Conservation (phyloP, 192 early-diverging fungal genomes). For the Entophlyctis luteolus region DNA sequence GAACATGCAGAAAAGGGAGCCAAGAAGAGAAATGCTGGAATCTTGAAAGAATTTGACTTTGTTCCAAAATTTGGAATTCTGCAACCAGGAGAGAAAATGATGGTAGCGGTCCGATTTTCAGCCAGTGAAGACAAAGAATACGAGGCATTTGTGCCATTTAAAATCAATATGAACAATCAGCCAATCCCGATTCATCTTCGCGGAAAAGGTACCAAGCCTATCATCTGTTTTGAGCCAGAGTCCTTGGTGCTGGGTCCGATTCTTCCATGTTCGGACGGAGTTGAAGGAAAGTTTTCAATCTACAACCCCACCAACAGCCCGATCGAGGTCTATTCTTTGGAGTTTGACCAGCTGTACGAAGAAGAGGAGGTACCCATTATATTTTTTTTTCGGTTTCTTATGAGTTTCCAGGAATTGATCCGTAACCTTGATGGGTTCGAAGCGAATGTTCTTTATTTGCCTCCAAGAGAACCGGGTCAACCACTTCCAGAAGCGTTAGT, state of each 20-base stretch:
- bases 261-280: slow-evolving; percentile 50
- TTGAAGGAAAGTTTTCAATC: slow-evolving; percentile 37
- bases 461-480: slow-evolving; percentile 46
- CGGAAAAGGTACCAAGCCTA: slow-evolving; percentile 39
- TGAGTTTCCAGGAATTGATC: slow-evolving; percentile 39
- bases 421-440: slow-evolving; percentile 36
- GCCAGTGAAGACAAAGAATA: slow-evolving; percentile 47
- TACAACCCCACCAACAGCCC: slow-evolving; percentile 48
- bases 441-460: slow-evolving; percentile 38
- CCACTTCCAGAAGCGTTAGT: slow-evolving; percentile 37
- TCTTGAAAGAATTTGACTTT: slow-evolving; percentile 48
- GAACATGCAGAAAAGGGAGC: slow-evolving; percentile 6
- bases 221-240: slow-evolving; percentile 49
- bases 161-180: slow-evolving; percentile 48
- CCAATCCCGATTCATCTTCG: slow-evolving; percentile 30
- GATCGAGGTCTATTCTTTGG: slow-evolving; percentile 50
- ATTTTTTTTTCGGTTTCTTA: background rate
- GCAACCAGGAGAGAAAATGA: slow-evolving; percentile 42
- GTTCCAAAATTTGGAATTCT: slow-evolving; percentile 40
- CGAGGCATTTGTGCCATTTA: slow-evolving; percentile 41
- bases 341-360: slow-evolving; percentile 49
- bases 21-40: slow-evolving; percentile 18
- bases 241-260: slow-evolving; percentile 43
- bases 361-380: slow-evolving; percentile 40
- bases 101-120: slow-evolving; percentile 40